phyloP scores from a whole-genome alignment of 2,329 filamentous ascomycete genomes.

The Macrophomina pseudophaseolina region DNA sequence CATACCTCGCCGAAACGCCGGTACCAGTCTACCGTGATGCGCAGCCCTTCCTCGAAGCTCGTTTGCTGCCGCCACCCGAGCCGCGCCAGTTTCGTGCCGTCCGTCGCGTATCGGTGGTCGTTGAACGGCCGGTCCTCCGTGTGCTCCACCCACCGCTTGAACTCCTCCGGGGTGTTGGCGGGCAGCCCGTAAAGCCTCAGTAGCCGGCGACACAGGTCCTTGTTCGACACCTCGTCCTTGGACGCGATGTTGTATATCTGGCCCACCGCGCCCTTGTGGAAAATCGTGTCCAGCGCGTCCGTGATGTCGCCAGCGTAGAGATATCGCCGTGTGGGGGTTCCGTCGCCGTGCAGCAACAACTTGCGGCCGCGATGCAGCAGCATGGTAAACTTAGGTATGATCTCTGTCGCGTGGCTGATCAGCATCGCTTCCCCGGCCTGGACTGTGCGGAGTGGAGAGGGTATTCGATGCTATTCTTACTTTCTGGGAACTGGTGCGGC shows the following conservation, averaged over 20 bases:
- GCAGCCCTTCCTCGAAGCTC: slow-evolving; percentile 43
- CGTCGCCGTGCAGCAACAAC: slow-evolving; percentile 77
- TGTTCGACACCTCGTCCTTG: slow-evolving; percentile 76
- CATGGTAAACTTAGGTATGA: slow-evolving; percentile 82
- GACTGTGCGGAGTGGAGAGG: background rate
- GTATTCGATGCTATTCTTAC: slow-evolving; percentile 55
- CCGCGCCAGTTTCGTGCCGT: slow-evolving; percentile 44
- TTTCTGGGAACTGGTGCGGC: slow-evolving; percentile 82
- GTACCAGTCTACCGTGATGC: slow-evolving; percentile 47
- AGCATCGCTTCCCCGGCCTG: slow-evolving; percentile 17
- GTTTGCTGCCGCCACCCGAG: slow-evolving; percentile 46
- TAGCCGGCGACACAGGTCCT: slow-evolving; percentile 69
- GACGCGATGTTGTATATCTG: slow-evolving; percentile 85
- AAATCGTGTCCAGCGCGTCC: slow-evolving; percentile 82
- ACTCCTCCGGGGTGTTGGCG: slow-evolving; percentile 48
- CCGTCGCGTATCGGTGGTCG: slow-evolving; percentile 46
- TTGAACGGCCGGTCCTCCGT: slow-evolving; percentile 74
- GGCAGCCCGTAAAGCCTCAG: slow-evolving; percentile 65
- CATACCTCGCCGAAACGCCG: slow-evolving; percentile 45
- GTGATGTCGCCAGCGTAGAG: slow-evolving; percentile 80
- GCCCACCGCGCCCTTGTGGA: slow-evolving; percentile 75
- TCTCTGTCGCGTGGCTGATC: slow-evolving; percentile 59
- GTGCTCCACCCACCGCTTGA: slow-evolving; percentile 72
- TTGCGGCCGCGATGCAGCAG: slow-evolving; percentile 70
- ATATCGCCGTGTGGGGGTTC: slow-evolving; percentile 75